Percentiles rank a stretch among this genome's conserved stretches.
These are phyloP conservation scores for Erodium moschatum DNA, from an alignment of 441 rosid species.

Conservation along the genomic window DNA sequence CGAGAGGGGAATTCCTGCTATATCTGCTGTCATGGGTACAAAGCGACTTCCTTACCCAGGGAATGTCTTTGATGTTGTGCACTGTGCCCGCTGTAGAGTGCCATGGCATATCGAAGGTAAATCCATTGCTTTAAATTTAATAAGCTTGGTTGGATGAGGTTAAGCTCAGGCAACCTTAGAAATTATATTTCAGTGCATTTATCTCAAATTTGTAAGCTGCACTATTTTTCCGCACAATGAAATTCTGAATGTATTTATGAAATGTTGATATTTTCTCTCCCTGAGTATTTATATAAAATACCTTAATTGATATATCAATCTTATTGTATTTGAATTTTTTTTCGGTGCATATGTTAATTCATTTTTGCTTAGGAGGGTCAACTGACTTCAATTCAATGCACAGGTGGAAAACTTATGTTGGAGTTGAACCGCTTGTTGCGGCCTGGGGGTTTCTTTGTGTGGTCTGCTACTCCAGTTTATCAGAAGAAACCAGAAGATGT, in stretches of 20 bases:
- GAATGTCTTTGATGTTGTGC: constrained; percentile 73
- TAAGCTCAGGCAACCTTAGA: background rate
- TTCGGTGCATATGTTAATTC: background rate
- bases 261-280: background rate
- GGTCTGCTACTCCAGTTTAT: constrained; percentile 99
- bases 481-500: constrained; percentile 62
- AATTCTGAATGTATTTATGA: background rate
- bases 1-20: constrained; percentile 54
- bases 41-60: constrained; percentile 86
- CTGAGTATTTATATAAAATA: background rate
- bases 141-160: background rate
- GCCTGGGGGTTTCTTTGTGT: constrained; percentile 90
- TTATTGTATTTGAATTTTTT: background rate
- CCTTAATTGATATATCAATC: background rate
- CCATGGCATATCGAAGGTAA: constrained; percentile 98
- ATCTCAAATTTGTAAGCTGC: background rate
- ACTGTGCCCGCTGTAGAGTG: constrained; percentile 96
- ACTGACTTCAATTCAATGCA: constrained; percentile 12
- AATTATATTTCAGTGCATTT: background rate
- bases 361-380: background rate
- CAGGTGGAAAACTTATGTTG: constrained; percentile 88
- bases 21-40: constrained; percentile 97
- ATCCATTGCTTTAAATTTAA: constrained; percentile 1
- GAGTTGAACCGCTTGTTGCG: constrained; percentile 84
- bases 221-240: too few relatives aligned